These are phyloP conservation scores for Leccinum barrowsii DNA, from an alignment of 768 basidiomycete genomes.

Conservation along the genomic window DNA sequence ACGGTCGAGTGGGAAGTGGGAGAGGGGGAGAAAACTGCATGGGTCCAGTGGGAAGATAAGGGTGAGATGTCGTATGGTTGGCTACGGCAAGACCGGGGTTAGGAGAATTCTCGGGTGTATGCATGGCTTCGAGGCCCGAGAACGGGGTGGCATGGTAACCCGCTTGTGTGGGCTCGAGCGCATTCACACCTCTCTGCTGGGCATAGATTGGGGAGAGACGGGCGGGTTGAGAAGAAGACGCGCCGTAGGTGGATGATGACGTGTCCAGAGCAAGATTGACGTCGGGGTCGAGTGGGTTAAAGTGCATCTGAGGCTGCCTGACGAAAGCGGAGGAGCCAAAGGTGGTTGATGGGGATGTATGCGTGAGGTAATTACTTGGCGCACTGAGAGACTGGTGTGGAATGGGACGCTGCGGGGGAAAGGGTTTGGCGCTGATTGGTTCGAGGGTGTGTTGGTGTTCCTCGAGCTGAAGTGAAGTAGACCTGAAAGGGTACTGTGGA, in stretches of 20 bases:
- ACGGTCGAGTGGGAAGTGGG: slow-evolving; percentile 26
- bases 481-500: slow-evolving; percentile 10
- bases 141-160: slow-evolving; percentile 17
- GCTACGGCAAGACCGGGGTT: slow-evolving; percentile 2
- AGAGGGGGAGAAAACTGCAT: slow-evolving; percentile 32
- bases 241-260: slow-evolving; percentile 11
- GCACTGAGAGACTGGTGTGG: slow-evolving; percentile 4
- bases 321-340: slow-evolving; percentile 12
- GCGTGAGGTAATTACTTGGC: slow-evolving; percentile 6
- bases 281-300: slow-evolving; percentile 8
- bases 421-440: not conserved
- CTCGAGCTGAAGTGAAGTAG: slow-evolving; percentile 26
- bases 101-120: slow-evolving; percentile 13
- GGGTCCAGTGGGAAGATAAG: slow-evolving; percentile 22
- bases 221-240: slow-evolving; percentile 6
- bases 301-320: slow-evolving; percentile 8
- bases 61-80: slow-evolving; percentile 6
- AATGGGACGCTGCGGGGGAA: slow-evolving; percentile 13
- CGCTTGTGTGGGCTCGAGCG: slow-evolving; percentile 11
- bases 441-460: slow-evolving; percentile 23
- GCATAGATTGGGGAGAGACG: slow-evolving; percentile 14
- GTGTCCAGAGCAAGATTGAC: slow-evolving; percentile 11
- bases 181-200: slow-evolving; percentile 4
- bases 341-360: slow-evolving; percentile 13
- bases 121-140: slow-evolving; percentile 2